Base-by-base conservation (phyloP, 1,284 basidiomycete species). In the Polyporus tsugae region DNA sequence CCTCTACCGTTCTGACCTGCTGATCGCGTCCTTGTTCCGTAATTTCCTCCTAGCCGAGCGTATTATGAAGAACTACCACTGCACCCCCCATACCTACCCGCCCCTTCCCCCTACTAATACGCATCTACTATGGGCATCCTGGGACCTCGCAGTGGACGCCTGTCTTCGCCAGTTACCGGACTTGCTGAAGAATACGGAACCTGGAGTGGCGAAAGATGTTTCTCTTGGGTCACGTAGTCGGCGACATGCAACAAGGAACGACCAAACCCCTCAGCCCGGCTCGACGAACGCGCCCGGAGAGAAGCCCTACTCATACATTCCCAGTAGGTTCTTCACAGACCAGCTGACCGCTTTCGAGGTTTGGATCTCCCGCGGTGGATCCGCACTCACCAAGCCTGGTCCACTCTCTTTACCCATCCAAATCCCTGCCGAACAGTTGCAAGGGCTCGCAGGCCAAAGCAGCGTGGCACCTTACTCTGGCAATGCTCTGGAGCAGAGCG, bases 31-130 rank as follows among this genome's bases (percentile, higher is more conserved):
- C 6, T 85, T 99, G 2, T 98, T 99, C 83, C 91, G 97, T 58
- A 99, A 99, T 76, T 99, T 98, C 83, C 87, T 99, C 13, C 87
- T 99, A 25, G 97, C 98, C 1, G 97, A 99, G 81, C 89, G 97
- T 25, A 96, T 99, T 77, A 99, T 99, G 97, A 95, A 97, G 77
- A 95, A 96, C 75, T 98, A 99, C 79, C 93, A 97, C 76, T 99
- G 98, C 81, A 98, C 96, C 10, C 97, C 97, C 0, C 94, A 98
- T 76, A 98, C 96, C 0, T 92, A 93, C 72, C 98, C 97, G 22
- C 88, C 93, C 22, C 89, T 99, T 10, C 96, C 97, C 2, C 86
- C 96, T 5, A 98, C 97, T 22, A 97, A 98, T 78, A 97, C 96
- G 15, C 97, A 99, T 78, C 91, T 94, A 0, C 85, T 99, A 15